phyloP scores from a whole-genome alignment of 192 early-diverging fungal genomes.

The Haplosporangium gracile region DNA sequence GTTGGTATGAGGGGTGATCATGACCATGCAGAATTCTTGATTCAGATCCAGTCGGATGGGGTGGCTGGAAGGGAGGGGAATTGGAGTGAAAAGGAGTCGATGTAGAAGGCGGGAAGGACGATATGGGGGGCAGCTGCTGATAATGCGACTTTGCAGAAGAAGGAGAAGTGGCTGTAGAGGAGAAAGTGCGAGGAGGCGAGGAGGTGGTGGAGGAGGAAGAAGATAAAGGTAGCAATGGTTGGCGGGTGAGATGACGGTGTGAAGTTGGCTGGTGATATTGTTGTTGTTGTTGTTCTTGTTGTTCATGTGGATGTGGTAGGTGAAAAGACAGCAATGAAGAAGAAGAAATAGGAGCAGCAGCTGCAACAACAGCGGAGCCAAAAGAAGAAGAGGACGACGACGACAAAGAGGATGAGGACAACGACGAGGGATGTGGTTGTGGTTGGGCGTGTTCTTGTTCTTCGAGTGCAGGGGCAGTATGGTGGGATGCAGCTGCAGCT shows the following conservation, averaged over 20 bases:
- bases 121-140: neutral
- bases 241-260: neutral
- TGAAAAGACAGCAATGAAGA: neutral
- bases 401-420: neutral
- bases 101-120: neutral
- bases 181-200: neutral
- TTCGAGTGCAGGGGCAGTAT: conserved; percentile 2
- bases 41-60: neutral
- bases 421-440: conserved; percentile 9
- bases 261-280: neutral
- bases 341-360: neutral
- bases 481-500: conserved; percentile 3
- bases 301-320: neutral
- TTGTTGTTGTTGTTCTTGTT: neutral
- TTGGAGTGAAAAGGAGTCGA: conserved; percentile 13
- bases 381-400: neutral
- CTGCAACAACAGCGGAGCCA: no score
- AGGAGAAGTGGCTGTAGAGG: neutral
- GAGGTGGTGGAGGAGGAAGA: neutral
- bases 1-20: conserved; percentile 1
- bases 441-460: neutral
- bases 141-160: neutral
- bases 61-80: conserved; percentile 2
- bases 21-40: conserved; percentile 1
- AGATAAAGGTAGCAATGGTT: neutral